Percentiles rank a stretch among this genome's conserved stretches.
phyloP scores from a whole-genome alignment of 2,329 filamentous ascomycete species.

The Colletotrichum theobromicola region DNA sequence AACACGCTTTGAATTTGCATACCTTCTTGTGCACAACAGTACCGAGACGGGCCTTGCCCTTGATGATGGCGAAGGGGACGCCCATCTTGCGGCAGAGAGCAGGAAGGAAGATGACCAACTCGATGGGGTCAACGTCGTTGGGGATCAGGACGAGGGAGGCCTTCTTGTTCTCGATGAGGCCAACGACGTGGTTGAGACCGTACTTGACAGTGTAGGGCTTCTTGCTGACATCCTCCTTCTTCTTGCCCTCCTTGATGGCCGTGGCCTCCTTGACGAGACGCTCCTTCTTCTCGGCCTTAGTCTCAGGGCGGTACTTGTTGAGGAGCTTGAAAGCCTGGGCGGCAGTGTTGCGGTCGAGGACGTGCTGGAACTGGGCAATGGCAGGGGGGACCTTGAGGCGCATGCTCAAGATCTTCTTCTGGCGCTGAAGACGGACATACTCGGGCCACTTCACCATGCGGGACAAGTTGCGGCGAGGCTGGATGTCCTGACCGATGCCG shows the following conservation, averaged over 20 bases:
- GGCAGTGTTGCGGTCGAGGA: slow-evolving; percentile 95
- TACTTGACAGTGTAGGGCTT: slow-evolving; percentile 99
- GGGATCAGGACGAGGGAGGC: slow-evolving; percentile 96
- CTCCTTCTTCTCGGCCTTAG: slow-evolving; percentile 99
- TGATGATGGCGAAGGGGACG: slow-evolving; percentile 97
- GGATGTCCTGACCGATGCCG: slow-evolving; percentile 98
- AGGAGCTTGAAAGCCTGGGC: slow-evolving; percentile 98
- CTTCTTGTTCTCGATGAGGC: slow-evolving; percentile 99
- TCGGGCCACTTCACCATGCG: slow-evolving; percentile 99
- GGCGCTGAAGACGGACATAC: slow-evolving; percentile 97
- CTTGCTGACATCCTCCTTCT: slow-evolving; percentile 99
- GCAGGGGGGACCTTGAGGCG: slow-evolving; percentile 98
- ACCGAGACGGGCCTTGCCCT: slow-evolving; percentile 99
- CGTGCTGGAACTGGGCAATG: slow-evolving; percentile 96
- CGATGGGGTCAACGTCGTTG: slow-evolving; percentile 99
- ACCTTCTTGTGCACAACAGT: slow-evolving; percentile 99
- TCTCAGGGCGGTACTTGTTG: slow-evolving; percentile 99
- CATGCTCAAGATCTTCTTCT: slow-evolving; percentile 94
- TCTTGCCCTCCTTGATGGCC: slow-evolving; percentile 98
- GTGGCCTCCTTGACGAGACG: slow-evolving; percentile 97
- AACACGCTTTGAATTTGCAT: not conserved
- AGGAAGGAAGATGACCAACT: slow-evolving; percentile 98
- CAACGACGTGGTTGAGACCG: slow-evolving; percentile 99
- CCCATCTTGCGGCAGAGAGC: slow-evolving; percentile 99
- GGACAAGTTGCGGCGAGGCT: slow-evolving; percentile 92